Evolutionary conservation across 371 early-diverging fungal genomes (phyloP), one percentile per base, ranked within the genome.

Genomic region (Dichotomocladium elegans): DNA sequence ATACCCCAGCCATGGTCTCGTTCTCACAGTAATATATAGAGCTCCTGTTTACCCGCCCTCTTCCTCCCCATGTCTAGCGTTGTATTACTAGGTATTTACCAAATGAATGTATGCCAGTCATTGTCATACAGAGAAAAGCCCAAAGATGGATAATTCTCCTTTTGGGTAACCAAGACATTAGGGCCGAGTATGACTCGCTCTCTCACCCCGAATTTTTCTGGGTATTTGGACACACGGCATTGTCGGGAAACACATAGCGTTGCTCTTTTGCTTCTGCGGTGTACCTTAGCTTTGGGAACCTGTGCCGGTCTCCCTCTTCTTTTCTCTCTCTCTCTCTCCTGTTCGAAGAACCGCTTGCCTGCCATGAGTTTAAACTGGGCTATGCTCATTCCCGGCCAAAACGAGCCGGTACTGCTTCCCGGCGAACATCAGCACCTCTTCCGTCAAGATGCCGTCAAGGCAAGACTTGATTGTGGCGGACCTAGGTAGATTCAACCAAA

Each of bases 321-420:
- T 43, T n/a, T 25, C 14, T 17, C 8, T 25, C 21, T 14, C 25
- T 43, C 43, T 10, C 25, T 19, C 41, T 3, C 21, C 21, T 22
- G 3, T 43, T 21, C 4, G 43, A 33, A 9, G 33, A 10, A 33
- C 14, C 14, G 42, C 40, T 31, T 50, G 7, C 4, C 14, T 27
- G 31, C 27, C 53, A 81, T 81, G 81, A 77, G 78, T 31, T 33
- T 81, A 24, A 81, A 81, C 44, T 81, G 81, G 69, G 73, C 69
- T 5, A 74, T 79, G 73, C 29, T 81, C 12, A 52, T 64, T 19
- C 65, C 61, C 7, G 68, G 68, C 45, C 69, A 67, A 6, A 53
- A 43, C 10, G 54, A 55, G 2, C 71, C 70, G 11, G 61, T 81
- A 0, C 72, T 75, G 19, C 60, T 81, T 28, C 80, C 81, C 30